Evolutionary conservation across 2,329 filamentous ascomycete genomes (phyloP), one percentile per base, ranked within the genome.

Genomic region (Ophiostoma novo-ulmi): DNA sequence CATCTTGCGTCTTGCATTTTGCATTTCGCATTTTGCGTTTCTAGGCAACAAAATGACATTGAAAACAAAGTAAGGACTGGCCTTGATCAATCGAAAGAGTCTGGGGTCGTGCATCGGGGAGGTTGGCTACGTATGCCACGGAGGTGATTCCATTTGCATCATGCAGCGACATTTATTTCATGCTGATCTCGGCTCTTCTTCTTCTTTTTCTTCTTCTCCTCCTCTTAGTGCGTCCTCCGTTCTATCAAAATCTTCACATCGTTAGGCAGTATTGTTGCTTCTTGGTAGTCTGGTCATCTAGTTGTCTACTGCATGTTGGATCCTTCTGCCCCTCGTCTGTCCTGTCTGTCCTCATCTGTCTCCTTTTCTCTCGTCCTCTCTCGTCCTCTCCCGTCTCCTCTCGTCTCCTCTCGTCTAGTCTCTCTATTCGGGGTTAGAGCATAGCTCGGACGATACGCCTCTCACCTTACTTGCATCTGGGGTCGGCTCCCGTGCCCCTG

Each of bases 161-260:
- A 55, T 55, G 52, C 52, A 31, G 48, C 52, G 52, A 22, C n/a
- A 58, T 20, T n/a, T 44, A 3, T 48, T 48, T n/a, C 1, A 13
- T 58, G 52, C 52, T 31, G n/a, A 58, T 58, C 52, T 58, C 52
- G 22, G 52, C 22, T 58, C 52, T 58, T 58, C 22, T 58, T 11
- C 11, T 55, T n/a, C 26, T 11, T 55, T 55, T 44, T 13, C 44
- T 48, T 20, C 41, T 44, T 44, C 17, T 14, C 17, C 41, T 14
- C 17, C 14, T 44, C 31, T 31, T 31, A 31, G 31, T 31, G 31
- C 31, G 10, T 39, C 38, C 41, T 44, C 41, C 41, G 14, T 44
- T 6, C 41, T 44, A 2, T 44, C 13, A 4, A 13, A 44, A 14
- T 44, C 41, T 13, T 39, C 38, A 39, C 38, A 10, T 39, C 38